These are phyloP conservation scores for Ceratobasidium sp. DNA, from an alignment of 1,284 basidiomycete species.

Conservation along the genomic window DNA sequence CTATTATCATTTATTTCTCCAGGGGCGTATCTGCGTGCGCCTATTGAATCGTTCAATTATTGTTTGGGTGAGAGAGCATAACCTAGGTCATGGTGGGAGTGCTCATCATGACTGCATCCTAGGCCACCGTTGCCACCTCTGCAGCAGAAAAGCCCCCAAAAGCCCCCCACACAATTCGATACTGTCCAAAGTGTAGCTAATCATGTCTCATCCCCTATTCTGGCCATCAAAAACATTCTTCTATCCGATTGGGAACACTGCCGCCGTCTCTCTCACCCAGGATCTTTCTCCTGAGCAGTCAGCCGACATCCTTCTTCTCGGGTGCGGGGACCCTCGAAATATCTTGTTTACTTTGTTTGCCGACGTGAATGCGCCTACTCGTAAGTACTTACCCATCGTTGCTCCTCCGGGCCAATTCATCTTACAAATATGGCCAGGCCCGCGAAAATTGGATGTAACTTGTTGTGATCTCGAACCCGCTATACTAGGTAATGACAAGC, in stretches of 20 bases:
- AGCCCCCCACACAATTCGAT: too few species aligned
- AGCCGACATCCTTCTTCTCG: constrained; percentile 61
- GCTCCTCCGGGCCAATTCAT: neutral
- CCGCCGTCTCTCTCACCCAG: constrained; percentile 59
- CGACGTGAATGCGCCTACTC: constrained; percentile 50
- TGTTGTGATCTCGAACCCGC: constrained; percentile 67
- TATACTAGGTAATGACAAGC: constrained; percentile 56
- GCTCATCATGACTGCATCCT: too few species aligned
- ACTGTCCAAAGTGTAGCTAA: too few species aligned
- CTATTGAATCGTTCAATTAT: too few species aligned
- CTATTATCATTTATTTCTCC: too few species aligned
- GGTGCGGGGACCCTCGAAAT: constrained; percentile 65
- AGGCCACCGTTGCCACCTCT: too few species aligned
- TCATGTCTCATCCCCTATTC: constrained; percentile 15
- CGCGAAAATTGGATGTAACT: constrained; percentile 61
- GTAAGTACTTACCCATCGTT: constrained; percentile 51
- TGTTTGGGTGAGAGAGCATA: too few species aligned
- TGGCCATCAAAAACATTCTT: constrained; percentile 9
- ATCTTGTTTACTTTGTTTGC: constrained; percentile 61
- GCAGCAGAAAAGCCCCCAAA: too few species aligned
- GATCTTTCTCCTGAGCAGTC: constrained; percentile 57
- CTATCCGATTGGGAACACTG: constrained; percentile 61
- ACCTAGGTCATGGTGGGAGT: too few species aligned
- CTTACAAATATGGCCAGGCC: constrained; percentile 39
- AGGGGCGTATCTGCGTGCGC: too few species aligned